Conservation (phyloP, 23 red algal species). For the Chondrus crispus region DNA sequence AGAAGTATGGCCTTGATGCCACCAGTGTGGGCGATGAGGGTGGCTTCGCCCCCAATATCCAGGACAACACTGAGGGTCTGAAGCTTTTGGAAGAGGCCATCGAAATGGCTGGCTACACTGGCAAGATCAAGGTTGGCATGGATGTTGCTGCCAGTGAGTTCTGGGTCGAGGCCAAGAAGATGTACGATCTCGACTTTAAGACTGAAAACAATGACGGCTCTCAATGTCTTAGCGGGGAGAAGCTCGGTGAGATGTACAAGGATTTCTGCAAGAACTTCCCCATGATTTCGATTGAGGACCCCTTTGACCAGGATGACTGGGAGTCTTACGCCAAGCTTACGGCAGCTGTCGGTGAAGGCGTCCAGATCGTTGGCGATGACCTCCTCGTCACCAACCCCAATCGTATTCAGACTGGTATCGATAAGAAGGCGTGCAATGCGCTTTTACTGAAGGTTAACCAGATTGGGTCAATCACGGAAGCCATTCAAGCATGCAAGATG, state of each 20-base stretch:
- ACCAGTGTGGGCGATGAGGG: constrained; percentile 96
- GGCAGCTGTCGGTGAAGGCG: constrained; percentile 59
- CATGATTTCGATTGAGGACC: constrained; percentile 95
- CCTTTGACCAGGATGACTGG: constrained; percentile 94
- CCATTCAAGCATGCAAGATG: constrained; percentile 74
- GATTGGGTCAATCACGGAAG: constrained; percentile 83
- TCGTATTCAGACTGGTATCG: constrained; percentile 80
- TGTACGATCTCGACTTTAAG: constrained; percentile 97
- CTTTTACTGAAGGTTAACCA: constrained; percentile 92
- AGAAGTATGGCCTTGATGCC: constrained; percentile 91
- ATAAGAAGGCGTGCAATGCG: constrained; percentile 88
- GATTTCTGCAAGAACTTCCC: constrained; percentile 62
- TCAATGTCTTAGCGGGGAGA: constrained; percentile 37
- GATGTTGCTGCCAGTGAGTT: constrained; percentile 91
- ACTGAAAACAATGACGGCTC: constrained; percentile 67
- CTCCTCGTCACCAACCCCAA: constrained; percentile 90
- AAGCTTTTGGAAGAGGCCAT: constrained; percentile 82
- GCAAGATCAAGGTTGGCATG: constrained; percentile 84
- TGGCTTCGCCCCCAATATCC: constrained; percentile 89
- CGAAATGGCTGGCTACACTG: constrained; percentile 75
- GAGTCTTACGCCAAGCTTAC: constrained; percentile 79
- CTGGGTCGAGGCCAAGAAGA: constrained; percentile 53
- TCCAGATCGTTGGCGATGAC: constrained; percentile 96
- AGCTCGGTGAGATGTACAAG: constrained; percentile 84
- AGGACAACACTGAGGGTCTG: constrained; percentile 78